Evolutionary conservation across 108 stramenopile genomes (phyloP), one percentile per base, ranked within the genome.

Genomic region (Fragilariopsis cylindrus): DNA sequence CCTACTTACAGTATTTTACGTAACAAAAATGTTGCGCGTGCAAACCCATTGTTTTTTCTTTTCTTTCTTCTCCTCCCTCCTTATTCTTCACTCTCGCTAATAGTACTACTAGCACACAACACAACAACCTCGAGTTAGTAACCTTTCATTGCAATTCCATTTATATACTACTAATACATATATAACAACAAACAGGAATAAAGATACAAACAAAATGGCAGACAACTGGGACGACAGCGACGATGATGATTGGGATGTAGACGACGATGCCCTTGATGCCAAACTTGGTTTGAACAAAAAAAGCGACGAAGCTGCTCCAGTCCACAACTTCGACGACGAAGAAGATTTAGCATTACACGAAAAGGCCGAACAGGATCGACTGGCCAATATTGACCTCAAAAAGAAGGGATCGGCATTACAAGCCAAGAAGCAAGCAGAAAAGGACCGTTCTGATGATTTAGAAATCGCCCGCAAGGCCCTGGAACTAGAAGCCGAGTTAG

Each of bases 181-280:
- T 52, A 3, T 52, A 52, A 13, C 57, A 62, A 30, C 7, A 41
- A 5, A 62, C 7, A 62, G 13, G 13, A 40, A 13, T 16, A n/a
- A 43, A 48, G 65, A 48, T 30, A 30, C 30, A 55, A 46, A 18
- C 1, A 91, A 62, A 40, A 94, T 92, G 91, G 78, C 84, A 67
- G 91, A 91, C 81, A 79, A 78, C 43, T 96, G 92, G 92, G 92
- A 96, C 72, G 95, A 93, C 71, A 30, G 50, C 54, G 80, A 82
- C 48, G 92, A 93, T 78, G 93, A 96, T 66, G 96, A 96, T 48
- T 96, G 96, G 96, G 96, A 96, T 77, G 91, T 86, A 48, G 96
- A 92, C 68, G 88, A 90, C 52, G 90, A 88, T 67, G 91, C 88
- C 57, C 79, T 96, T 19, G 92, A 88, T 72, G 81, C 81, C 66